Percentiles rank a stretch among this genome's conserved stretches.
These are phyloP conservation scores for Litchi chinensis DNA, from an alignment of 345 rosid species.

Conservation along the genomic window DNA sequence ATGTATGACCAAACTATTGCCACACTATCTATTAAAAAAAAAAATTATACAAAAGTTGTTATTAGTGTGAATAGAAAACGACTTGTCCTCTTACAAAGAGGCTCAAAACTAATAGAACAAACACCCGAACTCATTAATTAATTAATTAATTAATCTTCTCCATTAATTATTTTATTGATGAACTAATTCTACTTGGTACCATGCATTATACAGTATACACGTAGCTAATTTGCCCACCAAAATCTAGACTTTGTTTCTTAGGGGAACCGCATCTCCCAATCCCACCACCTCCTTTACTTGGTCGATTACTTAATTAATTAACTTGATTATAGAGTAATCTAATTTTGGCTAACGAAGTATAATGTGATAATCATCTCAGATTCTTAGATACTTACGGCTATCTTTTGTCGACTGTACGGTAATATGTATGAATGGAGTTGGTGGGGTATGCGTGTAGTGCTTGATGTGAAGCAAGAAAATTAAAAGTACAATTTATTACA, in stretches of 20 bases:
- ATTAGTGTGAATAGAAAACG: slow-evolving; percentile 31
- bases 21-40: too few relatives aligned
- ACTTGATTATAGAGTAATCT: not conserved
- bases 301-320: not conserved
- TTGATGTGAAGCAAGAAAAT: not conserved
- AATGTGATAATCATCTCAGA: not conserved
- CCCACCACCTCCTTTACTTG: not conserved
- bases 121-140: not conserved
- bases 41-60: not conserved
- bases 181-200: slow-evolving; percentile 15
- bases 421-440: not conserved
- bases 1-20: not conserved
- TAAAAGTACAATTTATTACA: not conserved
- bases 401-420: slow-evolving; percentile 21
- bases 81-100: slow-evolving; percentile 23
- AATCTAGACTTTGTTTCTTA: not conserved
- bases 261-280: not conserved
- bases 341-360: not conserved
- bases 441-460: slow-evolving; percentile 4
- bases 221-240: not conserved
- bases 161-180: not conserved
- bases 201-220: slow-evolving; percentile 9
- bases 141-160: slow-evolving; percentile 6
- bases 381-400: slow-evolving; percentile 18
- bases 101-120: slow-evolving; percentile 15